phyloP scores from a whole-genome alignment of 352 stramenopile genomes.

The Paralagenidium karlingii region DNA sequence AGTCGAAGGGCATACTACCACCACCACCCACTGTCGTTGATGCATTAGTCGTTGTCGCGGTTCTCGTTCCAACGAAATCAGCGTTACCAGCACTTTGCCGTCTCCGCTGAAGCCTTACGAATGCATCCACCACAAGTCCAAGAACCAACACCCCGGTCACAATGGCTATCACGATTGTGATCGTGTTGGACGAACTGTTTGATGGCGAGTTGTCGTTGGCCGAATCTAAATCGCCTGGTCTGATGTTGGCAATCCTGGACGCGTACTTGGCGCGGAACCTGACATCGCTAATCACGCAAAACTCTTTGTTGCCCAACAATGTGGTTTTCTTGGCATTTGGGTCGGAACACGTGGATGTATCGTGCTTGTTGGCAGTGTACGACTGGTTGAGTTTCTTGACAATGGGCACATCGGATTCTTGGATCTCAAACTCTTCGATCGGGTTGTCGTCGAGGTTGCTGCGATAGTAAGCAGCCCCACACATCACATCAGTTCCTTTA shows the following conservation, averaged over 20 bases:
- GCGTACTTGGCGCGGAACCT: constrained; percentile 5
- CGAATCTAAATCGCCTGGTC: not conserved
- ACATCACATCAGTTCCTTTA: too few relatives aligned
- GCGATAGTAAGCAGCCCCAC: too few relatives aligned
- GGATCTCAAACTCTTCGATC: constrained; percentile 6
- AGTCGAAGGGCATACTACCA: constrained; percentile 3
- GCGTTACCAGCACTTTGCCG: too few relatives aligned
- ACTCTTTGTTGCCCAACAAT: not conserved
- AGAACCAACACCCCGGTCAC: too few relatives aligned
- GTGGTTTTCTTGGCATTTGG: constrained; percentile 1
- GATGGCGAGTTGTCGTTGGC: not conserved
- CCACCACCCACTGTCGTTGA: too few relatives aligned
- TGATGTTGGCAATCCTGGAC: not conserved
- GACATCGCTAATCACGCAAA: constrained; percentile 6
- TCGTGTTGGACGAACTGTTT: not conserved
- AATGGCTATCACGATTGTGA: too few relatives aligned
- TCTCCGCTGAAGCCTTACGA: too few relatives aligned
- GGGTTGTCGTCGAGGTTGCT: too few relatives aligned
- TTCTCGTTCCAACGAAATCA: not conserved
- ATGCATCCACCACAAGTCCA: too few relatives aligned
- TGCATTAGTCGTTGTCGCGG: not conserved
- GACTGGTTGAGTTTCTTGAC: not conserved
- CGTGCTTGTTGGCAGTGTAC: not conserved
- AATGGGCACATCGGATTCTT: constrained; percentile 2
- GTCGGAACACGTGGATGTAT: constrained; percentile 1